Evolutionary conservation across 2,329 filamentous ascomycete genomes (phyloP), one percentile per base, ranked within the genome.

Genomic region (Graphium sp.): DNA sequence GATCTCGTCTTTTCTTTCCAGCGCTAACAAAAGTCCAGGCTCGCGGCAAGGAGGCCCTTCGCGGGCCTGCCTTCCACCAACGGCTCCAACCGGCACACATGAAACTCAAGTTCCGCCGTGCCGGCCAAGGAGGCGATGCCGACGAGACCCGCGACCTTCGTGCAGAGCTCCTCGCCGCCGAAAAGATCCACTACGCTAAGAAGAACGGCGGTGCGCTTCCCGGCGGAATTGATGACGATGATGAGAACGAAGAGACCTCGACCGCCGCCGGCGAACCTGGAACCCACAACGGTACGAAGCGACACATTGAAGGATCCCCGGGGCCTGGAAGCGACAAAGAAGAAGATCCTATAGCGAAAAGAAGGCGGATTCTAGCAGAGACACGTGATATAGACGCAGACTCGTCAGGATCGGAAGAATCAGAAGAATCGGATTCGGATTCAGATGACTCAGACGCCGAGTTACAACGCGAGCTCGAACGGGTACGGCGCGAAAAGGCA

Each of bases 1-100:
- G 25, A 10, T n/a, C 13, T 19, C 12, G 14, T 32, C 11, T 14
- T 15, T 22, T 30, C 13, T 7, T 22, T 17, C 22, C 26, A 7
- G 24, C 30, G 15, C 46, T 51, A 42, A 54, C 36, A 22, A 14
- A 37, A 35, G 12, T 26, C 32, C 37, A 84, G 79, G 85, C 87
- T 23, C 74, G 77, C 48, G 89, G 89, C 49, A 94, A 94, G 63
- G 89, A 98, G 55, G 83, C 85, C 44, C 77, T 84, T 34, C 78
- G 84, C 44, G 89, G 89, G 26, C 81, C 83, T 28, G 87, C 84
- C 42, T 95, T 94, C 60, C 89, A 98, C 50, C 87, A 95, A 55
- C 79, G 89, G 42, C 77, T 95, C 11, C 74, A 94, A 10, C 87
- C 89, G 19, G 89, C 89, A 18, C 79, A 98, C 52, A 95, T 82